These are phyloP conservation scores for Phytophthora melonis DNA, from an alignment of 352 stramenopile species.

Conservation along the genomic window DNA sequence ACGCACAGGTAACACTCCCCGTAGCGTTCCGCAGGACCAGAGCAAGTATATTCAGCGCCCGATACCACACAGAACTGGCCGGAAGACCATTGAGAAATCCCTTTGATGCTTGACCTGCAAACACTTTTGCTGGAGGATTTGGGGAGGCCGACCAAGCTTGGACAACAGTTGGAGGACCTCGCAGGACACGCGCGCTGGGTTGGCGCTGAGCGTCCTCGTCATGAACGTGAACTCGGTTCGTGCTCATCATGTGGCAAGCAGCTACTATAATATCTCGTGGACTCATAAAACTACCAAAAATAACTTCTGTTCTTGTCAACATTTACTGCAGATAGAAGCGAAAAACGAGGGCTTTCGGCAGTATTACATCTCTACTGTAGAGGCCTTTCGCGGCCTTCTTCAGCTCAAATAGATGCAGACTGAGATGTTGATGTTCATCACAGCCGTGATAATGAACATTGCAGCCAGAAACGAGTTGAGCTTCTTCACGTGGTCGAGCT, in stretches of 20 bases:
- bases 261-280: neutral
- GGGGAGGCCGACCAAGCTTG: neutral
- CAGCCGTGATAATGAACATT: slow-evolving; percentile 6
- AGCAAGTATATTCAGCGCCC: slow-evolving; percentile 2
- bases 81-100: neutral
- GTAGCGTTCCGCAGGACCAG: slow-evolving; percentile 17
- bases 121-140: neutral
- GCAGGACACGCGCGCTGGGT: neutral
- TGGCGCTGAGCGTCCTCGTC: neutral
- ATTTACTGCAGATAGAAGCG: neutral
- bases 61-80: neutral
- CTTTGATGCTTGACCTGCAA: neutral
- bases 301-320: neutral
- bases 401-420: slow-evolving; percentile 28
- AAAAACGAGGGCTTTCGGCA: no score
- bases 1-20: slow-evolving; percentile 13
- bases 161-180: neutral
- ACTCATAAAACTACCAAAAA: neutral
- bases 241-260: neutral
- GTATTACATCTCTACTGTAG: no score
- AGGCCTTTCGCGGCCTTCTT: neutral
- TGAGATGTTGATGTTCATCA: slow-evolving; percentile 39
- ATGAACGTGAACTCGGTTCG: neutral
- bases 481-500: slow-evolving; percentile 19
- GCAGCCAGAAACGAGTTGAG: slow-evolving; percentile 26